Percentiles rank a stretch among this genome's conserved stretches.
Evolutionary conservation across 2,329 filamentous ascomycete genomes (phyloP).

Genomic region (Nemania sp.): DNA sequence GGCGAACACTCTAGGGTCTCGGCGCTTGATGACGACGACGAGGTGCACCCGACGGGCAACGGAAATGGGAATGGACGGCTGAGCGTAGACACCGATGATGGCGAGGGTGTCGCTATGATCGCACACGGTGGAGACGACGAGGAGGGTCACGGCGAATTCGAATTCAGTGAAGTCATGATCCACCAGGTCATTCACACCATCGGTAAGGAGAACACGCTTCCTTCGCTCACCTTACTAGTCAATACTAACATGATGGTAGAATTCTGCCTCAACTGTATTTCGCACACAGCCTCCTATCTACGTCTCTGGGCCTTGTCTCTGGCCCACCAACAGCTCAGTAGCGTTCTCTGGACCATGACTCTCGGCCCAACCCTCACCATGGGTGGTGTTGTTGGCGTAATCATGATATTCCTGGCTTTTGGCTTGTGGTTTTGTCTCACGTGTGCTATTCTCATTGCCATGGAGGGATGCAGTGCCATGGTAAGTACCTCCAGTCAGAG

Average conservation of each 20-base stretch:
- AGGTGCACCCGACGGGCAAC: constrained; percentile 59
- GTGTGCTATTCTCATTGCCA: constrained; percentile 74
- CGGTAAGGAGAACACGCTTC: constrained; percentile 60
- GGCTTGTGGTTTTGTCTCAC: constrained; percentile 88
- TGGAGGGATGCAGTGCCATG: constrained; percentile 85
- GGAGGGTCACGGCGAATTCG: constrained; percentile 93
- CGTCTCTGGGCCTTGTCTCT: constrained; percentile 97
- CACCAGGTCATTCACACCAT: constrained; percentile 99
- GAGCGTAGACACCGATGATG: constrained; percentile 68
- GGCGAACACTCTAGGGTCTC: constrained; percentile 87
- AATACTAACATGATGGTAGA: constrained; percentile 55
- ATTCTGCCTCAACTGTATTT: constrained; percentile 99
- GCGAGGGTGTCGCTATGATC: constrained; percentile 59
- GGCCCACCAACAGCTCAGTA: constrained; percentile 95
- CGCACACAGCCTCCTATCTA: constrained; percentile 96
- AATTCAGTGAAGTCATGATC: constrained; percentile 97
- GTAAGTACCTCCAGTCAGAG: constrained; percentile 35
- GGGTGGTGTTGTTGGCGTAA: constrained; percentile 69
- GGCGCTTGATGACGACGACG: constrained; percentile 85
- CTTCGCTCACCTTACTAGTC: neutral
- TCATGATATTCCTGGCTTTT: constrained; percentile 83
- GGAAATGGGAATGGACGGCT: constrained; percentile 66
- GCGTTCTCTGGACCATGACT: constrained; percentile 97
- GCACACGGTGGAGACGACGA: constrained; percentile 64
- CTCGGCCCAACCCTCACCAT: constrained; percentile 74